Percentiles rank a stretch among this genome's conserved stretches.
Conservation (phyloP, 2,329 filamentous ascomycete species). For the Trichoderma polysporum region DNA sequence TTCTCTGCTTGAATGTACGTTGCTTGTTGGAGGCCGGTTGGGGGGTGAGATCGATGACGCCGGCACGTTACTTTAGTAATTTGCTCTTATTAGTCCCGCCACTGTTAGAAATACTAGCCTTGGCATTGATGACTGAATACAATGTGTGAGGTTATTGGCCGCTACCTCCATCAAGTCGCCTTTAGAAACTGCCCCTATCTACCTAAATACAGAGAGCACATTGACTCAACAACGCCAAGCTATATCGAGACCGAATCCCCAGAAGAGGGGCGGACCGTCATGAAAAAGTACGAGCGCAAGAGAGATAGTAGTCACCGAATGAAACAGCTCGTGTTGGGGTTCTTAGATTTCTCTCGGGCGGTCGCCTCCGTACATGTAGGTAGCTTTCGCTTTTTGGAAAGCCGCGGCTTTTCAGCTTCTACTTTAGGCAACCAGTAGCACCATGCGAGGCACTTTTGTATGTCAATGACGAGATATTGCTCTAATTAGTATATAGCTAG, state of each 20-base stretch:
- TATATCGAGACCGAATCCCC: background rate
- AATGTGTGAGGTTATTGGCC: background rate
- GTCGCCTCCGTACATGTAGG: background rate
- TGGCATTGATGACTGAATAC: background rate
- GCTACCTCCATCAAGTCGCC: background rate
- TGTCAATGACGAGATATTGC: background rate
- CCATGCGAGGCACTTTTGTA: conserved; percentile 5
- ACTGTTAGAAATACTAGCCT: background rate
- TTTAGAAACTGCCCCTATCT: background rate
- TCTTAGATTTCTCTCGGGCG: background rate
- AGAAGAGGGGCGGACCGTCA: background rate
- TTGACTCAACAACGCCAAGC: background rate
- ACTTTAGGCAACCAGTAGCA: background rate
- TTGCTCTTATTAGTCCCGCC: background rate
- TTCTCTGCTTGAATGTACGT: background rate
- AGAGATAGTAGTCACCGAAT: background rate
- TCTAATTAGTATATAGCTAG: background rate
- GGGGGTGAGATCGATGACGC: background rate
- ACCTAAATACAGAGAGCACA: background rate
- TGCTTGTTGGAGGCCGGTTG: background rate
- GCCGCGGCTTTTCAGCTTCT: background rate
- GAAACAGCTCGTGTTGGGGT: background rate
- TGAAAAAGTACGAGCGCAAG: background rate
- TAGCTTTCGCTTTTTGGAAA: background rate
- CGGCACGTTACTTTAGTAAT: background rate